Conservation (phyloP, 2,329 filamentous ascomycete species). For the Leptodontidium sp. region DNA sequence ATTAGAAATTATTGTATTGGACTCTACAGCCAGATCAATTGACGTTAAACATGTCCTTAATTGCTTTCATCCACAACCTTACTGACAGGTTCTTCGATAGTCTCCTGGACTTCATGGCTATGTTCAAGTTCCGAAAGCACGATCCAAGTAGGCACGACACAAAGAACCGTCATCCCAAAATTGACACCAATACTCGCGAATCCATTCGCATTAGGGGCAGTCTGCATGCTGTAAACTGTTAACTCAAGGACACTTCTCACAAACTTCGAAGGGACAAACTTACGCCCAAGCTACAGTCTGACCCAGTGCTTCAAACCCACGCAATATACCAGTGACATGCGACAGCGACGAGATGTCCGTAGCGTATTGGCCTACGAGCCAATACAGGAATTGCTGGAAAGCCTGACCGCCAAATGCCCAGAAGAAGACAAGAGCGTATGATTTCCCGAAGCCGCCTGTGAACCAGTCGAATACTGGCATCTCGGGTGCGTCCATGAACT, state of each 20-base stretch:
- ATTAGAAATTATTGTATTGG: too few relatives aligned
- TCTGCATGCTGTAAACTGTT: slow-evolving; percentile 26
- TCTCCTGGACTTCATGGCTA: slow-evolving; percentile 25
- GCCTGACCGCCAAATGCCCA: slow-evolving; percentile 31
- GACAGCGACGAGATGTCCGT: slow-evolving; percentile 26
- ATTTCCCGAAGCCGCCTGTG: slow-evolving; percentile 27
- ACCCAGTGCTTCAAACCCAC: slow-evolving; percentile 26
- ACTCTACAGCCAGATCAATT: too few relatives aligned
- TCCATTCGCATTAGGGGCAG: slow-evolving; percentile 21
- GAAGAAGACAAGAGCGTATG: slow-evolving; percentile 30
- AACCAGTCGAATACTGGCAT: slow-evolving; percentile 31
- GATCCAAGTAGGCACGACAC: slow-evolving; percentile 31
- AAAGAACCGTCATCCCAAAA: slow-evolving; percentile 31
- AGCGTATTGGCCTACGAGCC: slow-evolving; percentile 31
- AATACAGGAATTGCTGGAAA: slow-evolving; percentile 33
- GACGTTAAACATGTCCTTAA: not conserved
- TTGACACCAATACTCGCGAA: slow-evolving; percentile 32
- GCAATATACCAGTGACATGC: slow-evolving; percentile 23
- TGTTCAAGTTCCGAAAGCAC: slow-evolving; percentile 30
- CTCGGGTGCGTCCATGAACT: slow-evolving; percentile 20
- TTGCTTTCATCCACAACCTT: slow-evolving; percentile 11
- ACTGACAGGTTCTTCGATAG: slow-evolving; percentile 1
- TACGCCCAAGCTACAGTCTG: slow-evolving; percentile 30
- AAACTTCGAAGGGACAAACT: not conserved
- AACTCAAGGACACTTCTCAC: not conserved